Evolutionary conservation across 257 asterid genomes (phyloP).

Genomic region (Plantago elongata): DNA sequence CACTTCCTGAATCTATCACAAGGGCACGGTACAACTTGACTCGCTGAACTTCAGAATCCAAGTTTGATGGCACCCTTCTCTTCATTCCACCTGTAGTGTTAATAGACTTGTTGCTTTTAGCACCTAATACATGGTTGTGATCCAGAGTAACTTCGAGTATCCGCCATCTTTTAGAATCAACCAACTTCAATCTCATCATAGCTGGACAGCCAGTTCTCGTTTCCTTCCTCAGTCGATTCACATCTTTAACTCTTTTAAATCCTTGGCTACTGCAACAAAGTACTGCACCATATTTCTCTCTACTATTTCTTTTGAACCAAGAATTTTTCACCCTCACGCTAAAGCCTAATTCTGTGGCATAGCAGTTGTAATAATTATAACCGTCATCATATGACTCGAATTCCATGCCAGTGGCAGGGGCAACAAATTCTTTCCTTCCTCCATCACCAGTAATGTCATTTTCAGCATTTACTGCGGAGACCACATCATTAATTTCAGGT

Average conservation of each 20-base stretch:
- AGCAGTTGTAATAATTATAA: slow-evolving; percentile 70
- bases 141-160: slow-evolving; percentile 64
- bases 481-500: slow-evolving; percentile 17
- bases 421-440: slow-evolving; percentile 45
- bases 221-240: slow-evolving; percentile 61
- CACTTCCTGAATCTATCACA: slow-evolving; percentile 43
- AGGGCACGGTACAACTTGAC: slow-evolving; percentile 56
- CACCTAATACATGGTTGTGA: slow-evolving; percentile 71
- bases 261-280: slow-evolving; percentile 91
- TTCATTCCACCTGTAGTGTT: slow-evolving; percentile 48
- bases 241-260: slow-evolving; percentile 73
- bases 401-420: slow-evolving; percentile 72
- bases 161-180: slow-evolving; percentile 71
- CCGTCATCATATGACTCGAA: slow-evolving; percentile 83
- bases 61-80: slow-evolving; percentile 38
- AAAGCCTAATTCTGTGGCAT: slow-evolving; percentile 66
- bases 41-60: slow-evolving; percentile 46
- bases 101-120: slow-evolving; percentile 42
- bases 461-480: slow-evolving; percentile 21
- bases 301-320: slow-evolving; percentile 80
- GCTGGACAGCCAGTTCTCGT: slow-evolving; percentile 87
- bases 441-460: slow-evolving; percentile 20
- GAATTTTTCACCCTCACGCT: slow-evolving; percentile 80
- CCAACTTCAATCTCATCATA: slow-evolving; percentile 69
- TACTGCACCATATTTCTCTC: slow-evolving; percentile 85